Base-by-base conservation (phyloP, 208 protist species). In the Crithidia bombi region DNA sequence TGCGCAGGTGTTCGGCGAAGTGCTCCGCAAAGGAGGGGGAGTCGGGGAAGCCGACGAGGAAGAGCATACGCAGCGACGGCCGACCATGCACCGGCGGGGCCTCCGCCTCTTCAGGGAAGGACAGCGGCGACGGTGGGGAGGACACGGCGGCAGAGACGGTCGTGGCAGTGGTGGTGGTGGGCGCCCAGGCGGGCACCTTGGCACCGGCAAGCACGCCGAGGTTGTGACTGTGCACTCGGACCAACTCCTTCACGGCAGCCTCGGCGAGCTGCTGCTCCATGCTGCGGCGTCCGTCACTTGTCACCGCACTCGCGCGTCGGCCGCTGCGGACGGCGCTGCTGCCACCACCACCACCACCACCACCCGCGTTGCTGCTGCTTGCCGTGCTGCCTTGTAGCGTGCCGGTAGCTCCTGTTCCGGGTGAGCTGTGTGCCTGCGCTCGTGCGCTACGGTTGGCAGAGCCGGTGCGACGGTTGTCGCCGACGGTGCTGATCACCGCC, bases 41-140 rank as follows among this genome's bases (percentile, higher is more conserved):
- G 41, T 92, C 84, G 25, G 89, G 86, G 74, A 94, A 94, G 33
- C 84, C 79, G 3, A 94, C 72, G 33, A 92, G 75, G 25, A 90
- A 65, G 14, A 94, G 50, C 2, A 61, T 62, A 25, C 70, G 64
- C 32, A 86, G 72, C 52, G 73, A 55, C 19, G 44, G 52, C 5
- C 30, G n/a, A 38, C 2, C 66, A 9, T 17, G 17, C 32, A 73
- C 68, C 15, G 17, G n/a, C 25, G 25, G 38, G 3, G 28, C 49
- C 15, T 47, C 72, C 19, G 39, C 59, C 30, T 39, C 41, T 5
- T 38, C 65, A n/a, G n/a, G n/a, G n/a, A n/a, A n/a, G n/a, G n/a
- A n/a, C n/a, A n/a, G n/a, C n/a, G n/a, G n/a, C n/a, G n/a, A n/a
- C n/a, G n/a, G n/a, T n/a, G n/a, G n/a, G n/a, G n/a, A n/a, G n/a